A percentile compares a stretch with the other conserved stretches of the same genome.
Conservation (phyloP, 2,329 filamentous ascomycete genomes). For the Apiospora marii region DNA sequence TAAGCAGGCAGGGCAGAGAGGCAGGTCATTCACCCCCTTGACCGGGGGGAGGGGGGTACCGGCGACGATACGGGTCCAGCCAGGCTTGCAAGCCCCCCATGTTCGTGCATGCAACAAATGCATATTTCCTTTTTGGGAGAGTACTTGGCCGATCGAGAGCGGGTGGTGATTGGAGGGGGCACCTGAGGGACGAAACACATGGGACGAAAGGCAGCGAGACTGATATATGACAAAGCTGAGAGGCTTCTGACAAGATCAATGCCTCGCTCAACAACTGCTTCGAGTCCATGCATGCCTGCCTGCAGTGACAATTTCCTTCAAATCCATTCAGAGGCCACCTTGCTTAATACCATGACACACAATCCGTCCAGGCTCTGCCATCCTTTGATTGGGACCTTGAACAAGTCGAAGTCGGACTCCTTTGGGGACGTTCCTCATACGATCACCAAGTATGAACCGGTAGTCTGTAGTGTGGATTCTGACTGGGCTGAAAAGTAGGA, state of each 20-base stretch:
- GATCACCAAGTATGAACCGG: not conserved
- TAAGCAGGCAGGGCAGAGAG: slow-evolving; percentile 14
- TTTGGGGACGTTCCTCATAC: not conserved
- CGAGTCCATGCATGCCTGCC: not conserved
- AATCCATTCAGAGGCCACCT: not conserved
- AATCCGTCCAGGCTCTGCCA: not conserved
- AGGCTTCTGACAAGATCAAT: not conserved
- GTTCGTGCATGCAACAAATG: not conserved
- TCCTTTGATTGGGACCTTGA: not conserved
- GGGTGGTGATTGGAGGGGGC: not conserved
- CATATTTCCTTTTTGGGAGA: not conserved
- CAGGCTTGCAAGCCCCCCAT: not conserved
- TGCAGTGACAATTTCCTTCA: not conserved
- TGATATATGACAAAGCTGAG: slow-evolving; percentile 10
- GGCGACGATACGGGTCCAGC: not conserved
- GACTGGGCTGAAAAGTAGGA: not conserved
- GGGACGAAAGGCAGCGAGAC: not conserved
- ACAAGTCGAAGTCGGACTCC: not conserved
- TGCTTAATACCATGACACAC: not conserved
- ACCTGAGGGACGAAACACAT: not conserved
- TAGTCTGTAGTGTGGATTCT: not conserved
- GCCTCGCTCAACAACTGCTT: not conserved
- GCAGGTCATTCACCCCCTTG: not conserved
- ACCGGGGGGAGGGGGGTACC: not conserved
- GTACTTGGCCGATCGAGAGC: not conserved